These are phyloP conservation scores for Papiliotrema flavescens DNA, from an alignment of 1,284 basidiomycete genomes.

Conservation along the genomic window DNA sequence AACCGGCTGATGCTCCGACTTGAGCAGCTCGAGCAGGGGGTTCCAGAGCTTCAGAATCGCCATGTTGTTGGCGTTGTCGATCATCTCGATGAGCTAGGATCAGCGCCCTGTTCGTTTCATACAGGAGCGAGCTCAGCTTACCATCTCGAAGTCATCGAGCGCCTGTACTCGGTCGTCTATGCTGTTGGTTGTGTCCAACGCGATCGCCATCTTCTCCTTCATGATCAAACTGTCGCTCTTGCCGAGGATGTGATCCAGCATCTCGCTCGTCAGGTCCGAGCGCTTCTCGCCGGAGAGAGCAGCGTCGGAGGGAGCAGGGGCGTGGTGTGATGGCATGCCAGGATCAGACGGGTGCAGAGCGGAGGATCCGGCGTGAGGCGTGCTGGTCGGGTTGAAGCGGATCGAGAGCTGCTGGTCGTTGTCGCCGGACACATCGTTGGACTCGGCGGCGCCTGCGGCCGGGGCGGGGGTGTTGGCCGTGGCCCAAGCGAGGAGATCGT, in stretches of 20 bases:
- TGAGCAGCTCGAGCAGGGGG: slow-evolving; percentile 67
- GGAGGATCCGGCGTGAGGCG: slow-evolving; percentile 14
- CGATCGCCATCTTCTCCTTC: slow-evolving; percentile 76
- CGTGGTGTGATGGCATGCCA: slow-evolving; percentile 11
- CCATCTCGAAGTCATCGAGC: slow-evolving; percentile 94
- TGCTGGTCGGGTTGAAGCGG: slow-evolving; percentile 32
- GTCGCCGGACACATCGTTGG: slow-evolving; percentile 2
- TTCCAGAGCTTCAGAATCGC: slow-evolving; percentile 81
- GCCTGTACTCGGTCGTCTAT: slow-evolving; percentile 72
- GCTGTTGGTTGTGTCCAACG: slow-evolving; percentile 59
- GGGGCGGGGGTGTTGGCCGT: slow-evolving; percentile 32
- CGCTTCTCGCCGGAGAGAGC: slow-evolving; percentile 20
- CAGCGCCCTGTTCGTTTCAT: background rate
- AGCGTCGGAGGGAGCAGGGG: slow-evolving; percentile 23
- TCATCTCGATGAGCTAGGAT: slow-evolving; percentile 75
- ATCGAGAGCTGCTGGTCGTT: slow-evolving; percentile 22
- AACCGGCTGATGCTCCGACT: slow-evolving; percentile 60
- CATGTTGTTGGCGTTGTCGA: slow-evolving; percentile 95
- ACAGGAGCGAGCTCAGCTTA: slow-evolving; percentile 41
- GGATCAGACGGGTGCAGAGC: slow-evolving; percentile 42
- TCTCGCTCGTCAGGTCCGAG: slow-evolving; percentile 53
- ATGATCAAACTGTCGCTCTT: slow-evolving; percentile 78
- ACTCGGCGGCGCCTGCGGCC: background rate
- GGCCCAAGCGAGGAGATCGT: slow-evolving; percentile 36
- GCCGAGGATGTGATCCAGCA: slow-evolving; percentile 82